phyloP scores from a whole-genome alignment of 2,329 filamentous ascomycete genomes.

The Verticillium isaacii region DNA sequence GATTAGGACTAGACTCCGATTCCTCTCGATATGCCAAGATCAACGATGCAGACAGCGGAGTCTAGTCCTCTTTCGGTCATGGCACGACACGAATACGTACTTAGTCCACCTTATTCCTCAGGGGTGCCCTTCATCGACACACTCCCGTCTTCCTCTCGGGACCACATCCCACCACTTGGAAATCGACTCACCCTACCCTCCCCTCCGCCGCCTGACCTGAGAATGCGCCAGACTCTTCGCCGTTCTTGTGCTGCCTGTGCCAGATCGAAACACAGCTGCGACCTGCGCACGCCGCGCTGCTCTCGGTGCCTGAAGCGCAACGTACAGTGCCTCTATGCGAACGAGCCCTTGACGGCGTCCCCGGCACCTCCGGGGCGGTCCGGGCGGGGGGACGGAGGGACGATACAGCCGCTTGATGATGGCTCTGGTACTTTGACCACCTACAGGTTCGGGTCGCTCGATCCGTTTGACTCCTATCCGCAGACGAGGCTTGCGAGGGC shows the following conservation, averaged over 20 bases:
- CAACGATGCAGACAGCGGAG: slow-evolving; percentile 15
- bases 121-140: background rate
- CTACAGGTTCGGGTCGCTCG: slow-evolving; percentile 32
- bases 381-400: background rate
- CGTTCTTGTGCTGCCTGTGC: slow-evolving; percentile 53
- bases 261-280: slow-evolving; percentile 50
- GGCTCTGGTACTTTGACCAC: slow-evolving; percentile 12
- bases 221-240: slow-evolving; percentile 52
- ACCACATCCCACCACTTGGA: background rate
- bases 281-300: slow-evolving; percentile 48
- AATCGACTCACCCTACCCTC: background rate
- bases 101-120: background rate
- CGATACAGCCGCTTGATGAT: background rate
- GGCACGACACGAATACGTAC: background rate
- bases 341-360: slow-evolving; percentile 39
- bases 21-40: slow-evolving; percentile 3
- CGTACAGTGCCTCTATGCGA: slow-evolving; percentile 45
- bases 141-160: background rate
- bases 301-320: slow-evolving; percentile 48
- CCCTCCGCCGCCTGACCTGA: slow-evolving; percentile 1
- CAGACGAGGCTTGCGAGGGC: slow-evolving; percentile 43
- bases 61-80: slow-evolving; percentile 21
- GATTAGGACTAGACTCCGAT: slow-evolving; percentile 28
- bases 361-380: slow-evolving; percentile 2
- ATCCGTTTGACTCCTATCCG: slow-evolving; percentile 55